Base-by-base conservation (phyloP, 345 rosid genomes). In the Adansonia digitata region DNA sequence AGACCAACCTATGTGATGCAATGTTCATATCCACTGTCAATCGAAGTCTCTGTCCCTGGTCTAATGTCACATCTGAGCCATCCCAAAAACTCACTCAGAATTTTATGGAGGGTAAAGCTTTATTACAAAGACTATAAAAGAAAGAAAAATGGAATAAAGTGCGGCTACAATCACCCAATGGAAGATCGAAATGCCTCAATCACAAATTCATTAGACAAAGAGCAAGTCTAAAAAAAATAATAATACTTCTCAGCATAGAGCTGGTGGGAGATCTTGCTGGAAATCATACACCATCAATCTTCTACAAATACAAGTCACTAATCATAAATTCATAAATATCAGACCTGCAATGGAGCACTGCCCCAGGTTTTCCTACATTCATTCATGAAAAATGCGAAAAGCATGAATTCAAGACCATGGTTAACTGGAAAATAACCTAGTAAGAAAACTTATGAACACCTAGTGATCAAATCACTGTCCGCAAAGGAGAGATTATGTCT, bases 1-100 rank as follows among this genome's bases (percentile, higher is more conserved):
- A 69, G 42, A 29, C 59, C 29, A 67, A 83, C 86, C 86, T 83
- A 63, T 57, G 78, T 5, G 77, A 68, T 56, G 46, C 67, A 5
- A 46, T 75, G 64, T 82, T 74, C 0, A 17, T 29, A 75, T 73
- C 57, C 62, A 62, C 78, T 68, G 78, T 75, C 73, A 76, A 51
- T 57, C 78, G 74, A 51, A 68, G 57, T 78, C 75, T 68, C 52
- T 77, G 56, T 57, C 18, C 37, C 55, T 31, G 5, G 13, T 29
- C 29, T 46, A 62, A 61, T 39, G 52, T 69, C 69, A 68, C 51
- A 56, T 78, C 81, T 73, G 74, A 77, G n/a, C n/a, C n/a, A n/a
- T 67, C 66, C 48, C 13, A 72, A 55, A 51, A 68, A 70, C 83
- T 77, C 57, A 46, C 27, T 55, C 2, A 37, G 20, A 40, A 74